phyloP scores from a whole-genome alignment of 2,329 filamentous ascomycete species.

The Penicillium occitanis region DNA sequence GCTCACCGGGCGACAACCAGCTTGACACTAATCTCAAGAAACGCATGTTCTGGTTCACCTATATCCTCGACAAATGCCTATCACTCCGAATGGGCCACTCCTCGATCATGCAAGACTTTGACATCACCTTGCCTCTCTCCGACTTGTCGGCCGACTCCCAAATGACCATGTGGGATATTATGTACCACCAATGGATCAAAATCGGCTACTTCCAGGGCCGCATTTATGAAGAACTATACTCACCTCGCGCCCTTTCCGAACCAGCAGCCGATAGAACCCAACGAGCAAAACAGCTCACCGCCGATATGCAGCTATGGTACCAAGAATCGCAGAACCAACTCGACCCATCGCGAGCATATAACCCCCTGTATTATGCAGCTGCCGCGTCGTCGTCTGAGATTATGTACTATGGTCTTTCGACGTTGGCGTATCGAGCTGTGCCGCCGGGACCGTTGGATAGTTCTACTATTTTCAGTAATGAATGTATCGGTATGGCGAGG shows the following conservation, averaged over 20 bases:
- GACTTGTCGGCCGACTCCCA: slow-evolving; percentile 26
- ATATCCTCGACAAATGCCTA: slow-evolving; percentile 60
- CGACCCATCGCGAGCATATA: slow-evolving; percentile 24
- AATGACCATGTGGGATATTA: slow-evolving; percentile 42
- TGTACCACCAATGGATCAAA: slow-evolving; percentile 57
- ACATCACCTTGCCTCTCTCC: slow-evolving; percentile 54
- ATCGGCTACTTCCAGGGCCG: slow-evolving; percentile 59
- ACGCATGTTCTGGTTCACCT: slow-evolving; percentile 59
- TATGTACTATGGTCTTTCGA: slow-evolving; percentile 38
- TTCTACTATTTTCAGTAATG: slow-evolving; percentile 34
- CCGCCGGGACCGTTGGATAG: slow-evolving; percentile 31
- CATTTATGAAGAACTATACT: slow-evolving; percentile 60
- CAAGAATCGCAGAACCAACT: slow-evolving; percentile 22
- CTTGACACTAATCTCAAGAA: slow-evolving; percentile 32
- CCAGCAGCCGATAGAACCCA: slow-evolving; percentile 31
- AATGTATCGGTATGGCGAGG: slow-evolving; percentile 41
- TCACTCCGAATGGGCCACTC: slow-evolving; percentile 61
- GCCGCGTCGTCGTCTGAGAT: slow-evolving; percentile 37
- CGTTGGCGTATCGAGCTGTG: slow-evolving; percentile 44
- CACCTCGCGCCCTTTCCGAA: slow-evolving; percentile 33
- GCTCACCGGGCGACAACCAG: slow-evolving; percentile 30
- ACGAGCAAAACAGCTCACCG: slow-evolving; percentile 18
- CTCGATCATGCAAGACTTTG: slow-evolving; percentile 59
- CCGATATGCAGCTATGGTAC: slow-evolving; percentile 23
- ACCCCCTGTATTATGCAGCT: slow-evolving; percentile 28